Percentiles rank a stretch among this genome's conserved stretches.
phyloP scores from a whole-genome alignment of 1,284 basidiomycete species.

The Prillingera fragicola region DNA sequence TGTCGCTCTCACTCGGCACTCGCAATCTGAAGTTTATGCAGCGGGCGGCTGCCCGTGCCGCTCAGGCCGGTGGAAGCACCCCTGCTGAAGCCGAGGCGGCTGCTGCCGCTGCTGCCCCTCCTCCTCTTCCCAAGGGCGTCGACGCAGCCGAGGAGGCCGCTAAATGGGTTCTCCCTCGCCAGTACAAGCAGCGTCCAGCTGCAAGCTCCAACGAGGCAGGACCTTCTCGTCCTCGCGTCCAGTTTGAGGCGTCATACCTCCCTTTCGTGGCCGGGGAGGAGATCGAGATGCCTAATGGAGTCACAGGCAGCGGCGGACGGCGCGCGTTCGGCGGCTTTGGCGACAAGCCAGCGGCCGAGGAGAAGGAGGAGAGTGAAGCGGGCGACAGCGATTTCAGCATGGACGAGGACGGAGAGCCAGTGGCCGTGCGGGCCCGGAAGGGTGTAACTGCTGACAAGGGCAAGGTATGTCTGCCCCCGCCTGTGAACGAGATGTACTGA shows the following conservation, averaged over 20 bases:
- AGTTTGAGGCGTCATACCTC: constrained; percentile 31
- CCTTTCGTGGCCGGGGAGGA: constrained; percentile 20
- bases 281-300: constrained; percentile 10
- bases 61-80: not conserved
- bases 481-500: constrained; percentile 1
- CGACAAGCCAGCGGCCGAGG: constrained; percentile 2
- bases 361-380: constrained; percentile 9
- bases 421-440: too few species aligned
- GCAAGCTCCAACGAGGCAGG: constrained; percentile 5
- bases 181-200: too few species aligned
- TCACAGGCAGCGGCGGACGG: constrained; percentile 15
- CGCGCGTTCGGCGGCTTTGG: constrained; percentile 26
- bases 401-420: constrained; percentile 11
- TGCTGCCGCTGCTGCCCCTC: constrained; percentile 4
- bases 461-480: too few species aligned
- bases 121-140: constrained; percentile 1
- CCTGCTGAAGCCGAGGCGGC: constrained; percentile 4
- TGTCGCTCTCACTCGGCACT: constrained; percentile 41
- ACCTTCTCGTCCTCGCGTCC: constrained; percentile 9
- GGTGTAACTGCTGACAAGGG: too few species aligned
- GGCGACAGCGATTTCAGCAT: too few species aligned
- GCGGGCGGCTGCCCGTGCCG: constrained; percentile 30
- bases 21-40: constrained; percentile 48
- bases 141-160: constrained; percentile 15
- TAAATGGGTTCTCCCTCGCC: constrained; percentile 25